phyloP scores from a whole-genome alignment of 257 asterid species.

The Rhazya stricta region DNA sequence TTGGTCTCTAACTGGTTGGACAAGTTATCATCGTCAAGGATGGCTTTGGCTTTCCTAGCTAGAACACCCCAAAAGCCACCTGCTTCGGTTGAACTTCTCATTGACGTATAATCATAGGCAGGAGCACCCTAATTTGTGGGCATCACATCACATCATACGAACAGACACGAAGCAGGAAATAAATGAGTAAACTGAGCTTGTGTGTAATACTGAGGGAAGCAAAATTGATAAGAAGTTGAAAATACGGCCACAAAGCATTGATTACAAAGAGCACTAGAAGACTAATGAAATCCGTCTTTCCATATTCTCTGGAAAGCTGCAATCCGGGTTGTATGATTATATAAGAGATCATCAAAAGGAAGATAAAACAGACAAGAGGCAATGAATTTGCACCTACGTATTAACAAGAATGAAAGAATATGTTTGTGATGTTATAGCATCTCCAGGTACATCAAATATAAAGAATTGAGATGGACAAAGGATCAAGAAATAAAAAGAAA shows the following conservation, averaged over 20 bases:
- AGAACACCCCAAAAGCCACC: conserved; percentile 93
- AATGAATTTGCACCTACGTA: not conserved
- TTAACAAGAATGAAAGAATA: not conserved
- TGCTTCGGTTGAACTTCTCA: conserved; percentile 51
- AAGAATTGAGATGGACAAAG: not conserved
- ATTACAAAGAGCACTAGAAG: not conserved
- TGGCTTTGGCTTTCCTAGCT: conserved; percentile 75
- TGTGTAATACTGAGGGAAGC: not conserved
- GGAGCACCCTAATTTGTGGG: conserved; percentile 37
- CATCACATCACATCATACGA: not conserved
- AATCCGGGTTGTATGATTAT: not conserved
- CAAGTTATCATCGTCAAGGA: conserved; percentile 33
- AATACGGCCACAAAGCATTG: not conserved
- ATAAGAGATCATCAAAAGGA: not conserved
- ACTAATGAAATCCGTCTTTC: not conserved
- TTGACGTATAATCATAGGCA: conserved; percentile 53
- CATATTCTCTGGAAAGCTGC: not conserved
- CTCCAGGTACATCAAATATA: not conserved
- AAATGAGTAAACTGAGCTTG: not conserved
- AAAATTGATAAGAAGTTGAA: not conserved
- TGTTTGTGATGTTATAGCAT: not conserved
- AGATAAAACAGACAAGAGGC: not conserved
- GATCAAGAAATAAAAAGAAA: not conserved
- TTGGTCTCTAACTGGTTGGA: conserved; percentile 7
- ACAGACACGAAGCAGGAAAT: not conserved